A percentile compares a stretch with the other conserved stretches of the same genome.
Conservation (phyloP, 306 rosid genomes). For the Ormosia semicastrata region DNA sequence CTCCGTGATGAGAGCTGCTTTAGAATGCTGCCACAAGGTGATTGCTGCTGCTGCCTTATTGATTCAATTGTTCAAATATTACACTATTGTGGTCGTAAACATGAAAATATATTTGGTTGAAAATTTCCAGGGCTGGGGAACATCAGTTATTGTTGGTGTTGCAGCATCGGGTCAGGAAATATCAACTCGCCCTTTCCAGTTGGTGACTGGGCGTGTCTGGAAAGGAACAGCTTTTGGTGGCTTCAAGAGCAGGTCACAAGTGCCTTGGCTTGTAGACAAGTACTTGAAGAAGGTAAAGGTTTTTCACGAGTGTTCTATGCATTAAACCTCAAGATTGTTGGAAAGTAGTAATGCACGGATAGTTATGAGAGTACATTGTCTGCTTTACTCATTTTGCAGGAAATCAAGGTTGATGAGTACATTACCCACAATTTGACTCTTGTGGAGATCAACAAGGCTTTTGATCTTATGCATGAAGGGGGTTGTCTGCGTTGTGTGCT, state of each 20-base stretch:
- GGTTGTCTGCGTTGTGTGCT: conserved; percentile 91
- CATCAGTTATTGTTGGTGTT: conserved; percentile 90
- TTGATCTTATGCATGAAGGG: conserved; percentile 84
- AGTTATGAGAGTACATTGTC: neutral
- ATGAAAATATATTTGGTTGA: neutral
- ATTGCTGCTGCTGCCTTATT: conserved; percentile 19
- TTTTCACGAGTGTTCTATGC: conserved; percentile 3
- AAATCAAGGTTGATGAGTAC: conserved; percentile 94
- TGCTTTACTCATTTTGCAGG: conserved; percentile 48
- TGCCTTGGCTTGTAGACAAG: conserved; percentile 95
- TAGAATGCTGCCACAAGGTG: conserved; percentile 92
- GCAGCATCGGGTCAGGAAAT: conserved; percentile 97
- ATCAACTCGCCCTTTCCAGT: conserved; percentile 89
- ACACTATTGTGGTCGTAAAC: neutral
- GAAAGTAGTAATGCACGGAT: neutral
- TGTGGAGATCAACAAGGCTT: conserved; percentile 79
- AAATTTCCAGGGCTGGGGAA: conserved; percentile 85
- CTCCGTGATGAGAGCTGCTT: conserved; percentile 81
- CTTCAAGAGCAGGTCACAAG: conserved; percentile 95
- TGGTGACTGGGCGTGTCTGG: conserved; percentile 96
- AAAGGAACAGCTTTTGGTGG: conserved; percentile 98
- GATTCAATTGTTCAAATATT: conserved; percentile 8
- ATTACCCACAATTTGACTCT: conserved; percentile 76
- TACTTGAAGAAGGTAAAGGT: conserved; percentile 81
- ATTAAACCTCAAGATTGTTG: neutral